These are phyloP conservation scores for Globisporangium splendens DNA, from an alignment of 352 stramenopile species.

Conservation along the genomic window DNA sequence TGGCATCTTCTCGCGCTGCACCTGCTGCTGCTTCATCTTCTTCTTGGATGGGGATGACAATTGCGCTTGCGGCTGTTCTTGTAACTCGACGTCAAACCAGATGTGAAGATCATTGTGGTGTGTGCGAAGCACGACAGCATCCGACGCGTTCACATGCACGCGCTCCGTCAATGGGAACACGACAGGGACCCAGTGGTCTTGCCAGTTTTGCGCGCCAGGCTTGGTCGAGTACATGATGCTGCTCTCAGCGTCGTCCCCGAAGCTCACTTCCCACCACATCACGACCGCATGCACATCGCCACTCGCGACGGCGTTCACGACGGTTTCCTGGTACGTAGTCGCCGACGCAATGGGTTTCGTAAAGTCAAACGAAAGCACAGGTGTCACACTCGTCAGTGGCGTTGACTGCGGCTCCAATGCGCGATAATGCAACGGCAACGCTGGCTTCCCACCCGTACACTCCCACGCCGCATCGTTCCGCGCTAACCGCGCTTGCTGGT, in stretches of 20 bases:
- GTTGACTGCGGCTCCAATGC: slow-evolving; percentile 33
- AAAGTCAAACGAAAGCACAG: slow-evolving; percentile 71
- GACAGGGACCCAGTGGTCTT: slow-evolving; percentile 85
- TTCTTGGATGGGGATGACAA: slow-evolving; percentile 12
- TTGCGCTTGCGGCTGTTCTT: not conserved
- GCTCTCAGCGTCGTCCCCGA: slow-evolving; percentile 33
- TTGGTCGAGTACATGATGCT: slow-evolving; percentile 63
- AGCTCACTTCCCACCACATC: slow-evolving; percentile 81
- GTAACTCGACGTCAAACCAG: slow-evolving; percentile 64
- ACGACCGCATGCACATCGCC: slow-evolving; percentile 63
- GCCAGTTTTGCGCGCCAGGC: slow-evolving; percentile 67
- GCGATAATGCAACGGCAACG: slow-evolving; percentile 62
- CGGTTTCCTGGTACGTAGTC: slow-evolving; percentile 30
- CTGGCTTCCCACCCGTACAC: slow-evolving; percentile 61
- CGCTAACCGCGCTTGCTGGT: slow-evolving; percentile 32
- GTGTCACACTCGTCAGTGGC: slow-evolving; percentile 35
- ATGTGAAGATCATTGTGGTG: slow-evolving; percentile 74
- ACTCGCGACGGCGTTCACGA: slow-evolving; percentile 25
- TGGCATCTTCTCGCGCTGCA: slow-evolving; percentile 37
- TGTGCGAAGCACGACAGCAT: slow-evolving; percentile 41
- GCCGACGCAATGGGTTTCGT: slow-evolving; percentile 27
- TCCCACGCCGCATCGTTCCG: slow-evolving; percentile 51
- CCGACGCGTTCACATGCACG: slow-evolving; percentile 16
- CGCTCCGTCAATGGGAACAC: slow-evolving; percentile 54
- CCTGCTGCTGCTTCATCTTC: slow-evolving; percentile 32